These are phyloP conservation scores for Skeletonema costatum DNA, from an alignment of 108 stramenopile species.

Conservation along the genomic window DNA sequence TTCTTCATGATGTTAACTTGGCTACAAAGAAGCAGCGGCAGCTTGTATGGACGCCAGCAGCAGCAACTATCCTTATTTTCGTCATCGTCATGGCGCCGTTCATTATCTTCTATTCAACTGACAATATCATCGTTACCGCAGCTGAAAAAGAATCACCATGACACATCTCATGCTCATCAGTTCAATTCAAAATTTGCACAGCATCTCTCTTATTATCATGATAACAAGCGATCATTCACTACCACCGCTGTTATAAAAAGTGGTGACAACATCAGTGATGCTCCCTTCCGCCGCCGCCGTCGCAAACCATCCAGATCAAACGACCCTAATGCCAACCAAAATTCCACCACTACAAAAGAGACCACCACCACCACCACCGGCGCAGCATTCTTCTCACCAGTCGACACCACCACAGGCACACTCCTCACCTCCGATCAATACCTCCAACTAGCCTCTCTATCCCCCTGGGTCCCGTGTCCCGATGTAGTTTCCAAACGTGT, in stretches of 20 bases:
- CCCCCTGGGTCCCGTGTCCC: constrained; percentile 85
- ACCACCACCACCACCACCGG: not conserved
- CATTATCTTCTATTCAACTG: not conserved
- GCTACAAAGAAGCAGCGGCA: not conserved
- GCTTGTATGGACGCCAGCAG: not conserved
- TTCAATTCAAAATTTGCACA: too few relatives aligned
- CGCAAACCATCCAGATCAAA: too few relatives aligned
- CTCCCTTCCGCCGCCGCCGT: too few relatives aligned
- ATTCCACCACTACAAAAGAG: not conserved
- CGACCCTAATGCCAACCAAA: not conserved
- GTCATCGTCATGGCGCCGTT: not conserved
- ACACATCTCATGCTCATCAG: not conserved
- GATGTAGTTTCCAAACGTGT: constrained; percentile 71
- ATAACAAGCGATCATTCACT: too few relatives aligned
- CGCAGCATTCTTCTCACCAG: not conserved
- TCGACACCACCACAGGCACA: not conserved
- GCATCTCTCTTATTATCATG: too few relatives aligned
- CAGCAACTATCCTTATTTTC: not conserved
- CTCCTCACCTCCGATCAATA: constrained; percentile 59
- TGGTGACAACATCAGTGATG: too few relatives aligned
- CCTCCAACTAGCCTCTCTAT: constrained; percentile 64
- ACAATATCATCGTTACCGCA: not conserved
- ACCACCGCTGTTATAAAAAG: too few relatives aligned
- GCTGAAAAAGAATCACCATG: not conserved
- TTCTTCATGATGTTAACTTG: not conserved